Evolutionary conservation across 192 early-diverging fungal species (phyloP).

Genomic region (Coemansia sp.): DNA sequence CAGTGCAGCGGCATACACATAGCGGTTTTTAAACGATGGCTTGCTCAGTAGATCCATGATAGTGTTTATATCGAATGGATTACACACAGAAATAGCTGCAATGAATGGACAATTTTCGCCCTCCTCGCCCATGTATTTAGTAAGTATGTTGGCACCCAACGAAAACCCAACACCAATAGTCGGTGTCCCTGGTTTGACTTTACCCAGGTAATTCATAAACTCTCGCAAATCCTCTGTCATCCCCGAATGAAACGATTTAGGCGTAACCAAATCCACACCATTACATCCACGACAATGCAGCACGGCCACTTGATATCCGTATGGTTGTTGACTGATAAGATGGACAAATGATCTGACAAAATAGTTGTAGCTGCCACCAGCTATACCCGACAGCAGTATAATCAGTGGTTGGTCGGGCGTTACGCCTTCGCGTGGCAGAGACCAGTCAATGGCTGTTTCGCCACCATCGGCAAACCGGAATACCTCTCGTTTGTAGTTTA

Average conservation of each 20-base stretch:
- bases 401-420: constrained; percentile 23
- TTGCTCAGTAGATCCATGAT: constrained; percentile 48
- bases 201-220: constrained; percentile 25
- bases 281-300: constrained; percentile 89
- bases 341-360: constrained; percentile 43
- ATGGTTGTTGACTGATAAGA: constrained; percentile 35
- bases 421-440: constrained; percentile 17
- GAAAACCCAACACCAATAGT: constrained; percentile 86
- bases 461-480: constrained; percentile 48
- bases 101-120: constrained; percentile 68
- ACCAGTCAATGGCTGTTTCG: constrained; percentile 42
- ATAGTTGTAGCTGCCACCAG: constrained; percentile 45
- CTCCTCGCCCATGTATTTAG: constrained; percentile 89
- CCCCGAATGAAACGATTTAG: constrained; percentile 77
- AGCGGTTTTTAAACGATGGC: constrained; percentile 57
- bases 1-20: constrained; percentile 62
- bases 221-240: constrained; percentile 76
- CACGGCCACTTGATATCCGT: constrained; percentile 73
- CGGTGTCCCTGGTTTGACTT: constrained; percentile 62
- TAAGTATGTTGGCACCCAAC: constrained; percentile 88
- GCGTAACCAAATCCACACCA: constrained; percentile 66
- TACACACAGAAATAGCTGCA: constrained; percentile 76
- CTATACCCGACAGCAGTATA: constrained; percentile 39
- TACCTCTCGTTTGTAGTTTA: constrained; percentile 45
- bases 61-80: constrained; percentile 80